Base-by-base conservation (phyloP, 306 rosid genomes). In the Dicorynia guianensis region DNA sequence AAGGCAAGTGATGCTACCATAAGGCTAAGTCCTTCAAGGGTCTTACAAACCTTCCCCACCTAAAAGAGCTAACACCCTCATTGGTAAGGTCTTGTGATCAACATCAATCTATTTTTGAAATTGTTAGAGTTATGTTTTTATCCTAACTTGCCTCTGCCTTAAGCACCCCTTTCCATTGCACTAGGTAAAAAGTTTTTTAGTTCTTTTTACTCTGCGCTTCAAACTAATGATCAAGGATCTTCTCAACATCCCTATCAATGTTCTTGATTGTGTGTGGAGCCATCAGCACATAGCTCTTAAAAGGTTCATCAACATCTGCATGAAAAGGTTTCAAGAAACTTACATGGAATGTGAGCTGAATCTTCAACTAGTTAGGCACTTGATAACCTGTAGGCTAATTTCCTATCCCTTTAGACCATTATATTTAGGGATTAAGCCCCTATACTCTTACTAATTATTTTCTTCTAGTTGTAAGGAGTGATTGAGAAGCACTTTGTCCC, bases 41-140 rank as follows among this genome's bases (percentile, higher is more conserved):
- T 43, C 11, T 43, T 4, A 43, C 48, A 43, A 69, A 69, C 63
- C 75, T 12, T 56, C 75, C 63, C 49, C 50, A 50, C 49, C 30
- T 5, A 17, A 71, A 36, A 48, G 53, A 4, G 11, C 33, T 17
- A 33, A 48, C 60, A 43, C 44, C 69, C 7, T 59, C 69, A 67
- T 72, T 44, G 49, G 13, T 7, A 8, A 12, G 46, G 11, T 12
- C 1, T 44, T 14, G 0, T 42, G 12, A 19, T 47, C 43, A 5
- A n/a, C 15, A 0, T 14, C 1, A 0, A 73, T 11, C 18, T 59
- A 42, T 11, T 44, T 40, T 5, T 73, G 38, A 10, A 73, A 73
- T 14, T 61, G 49, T 49, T 1, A 59, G 14, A 8, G 19, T 19
- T 0, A n/a, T 10, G 4, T 18, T 67, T 7, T 62, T 46, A 8